Base-by-base conservation (phyloP, 2,329 filamentous ascomycete genomes). In the Sordariomycetes sp. region DNA sequence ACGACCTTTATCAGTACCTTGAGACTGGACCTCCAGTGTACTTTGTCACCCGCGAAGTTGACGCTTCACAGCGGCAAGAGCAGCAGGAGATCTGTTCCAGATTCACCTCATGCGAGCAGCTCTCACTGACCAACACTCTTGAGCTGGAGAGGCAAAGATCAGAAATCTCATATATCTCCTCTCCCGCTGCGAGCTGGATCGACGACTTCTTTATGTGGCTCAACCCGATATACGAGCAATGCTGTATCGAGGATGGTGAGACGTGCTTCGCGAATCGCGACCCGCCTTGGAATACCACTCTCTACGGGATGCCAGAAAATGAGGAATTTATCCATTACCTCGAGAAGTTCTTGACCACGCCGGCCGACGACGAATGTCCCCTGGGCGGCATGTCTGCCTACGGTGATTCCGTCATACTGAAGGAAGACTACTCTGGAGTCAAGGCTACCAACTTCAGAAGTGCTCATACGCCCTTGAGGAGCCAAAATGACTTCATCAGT, bases 141-240 rank as follows among this genome's bases (percentile, higher is more conserved):
- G 93, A 98, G 54, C 85, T 92, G 46, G 93, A 98, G 61, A 79
- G 92, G 9, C 96, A 95, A 62, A 77, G 92, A 24, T 73, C 87
- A 0, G 75, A 93, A 6, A 68, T 90, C 2, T 95, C 87, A 1
- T 96, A 87, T 55, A 86, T 98, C 44, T 74, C 86, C 6, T 80
- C 88, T 8, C 83, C 87, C 0, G 80, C 90, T 1, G 92, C 93
- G 4, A 95, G 84, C 55, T 98, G 92, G 92, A 74, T 98, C 14
- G 92, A 98, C 44, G 92, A 98, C 53, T 96, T 86, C 61, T 86
- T 96, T 60, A 72, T 86, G 39, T 98, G 92, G 90, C 66, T 96
- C n/a, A 94, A 96, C 46, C 92, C 92, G 0, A 73, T 86, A 28
- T 60, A 63, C 16, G 82, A 87, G 29, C 63, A 71, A 32, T 79